Evolutionary conservation across 1,284 basidiomycete species (phyloP).

Genomic region (Phellopilus nigrolimitatus): DNA sequence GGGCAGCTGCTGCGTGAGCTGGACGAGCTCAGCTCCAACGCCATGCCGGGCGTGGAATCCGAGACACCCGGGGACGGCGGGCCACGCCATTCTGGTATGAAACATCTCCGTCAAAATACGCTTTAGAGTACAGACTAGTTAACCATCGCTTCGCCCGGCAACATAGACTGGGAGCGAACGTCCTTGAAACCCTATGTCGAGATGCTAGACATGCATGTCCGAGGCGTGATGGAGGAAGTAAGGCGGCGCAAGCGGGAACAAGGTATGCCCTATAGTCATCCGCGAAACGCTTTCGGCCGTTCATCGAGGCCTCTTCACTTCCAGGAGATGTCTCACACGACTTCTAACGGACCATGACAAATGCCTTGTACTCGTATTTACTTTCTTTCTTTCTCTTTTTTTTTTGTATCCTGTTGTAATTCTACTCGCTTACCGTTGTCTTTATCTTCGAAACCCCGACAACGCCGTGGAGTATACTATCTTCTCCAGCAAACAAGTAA

Average conservation of each 20-base stretch:
- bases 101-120: too few relatives aligned
- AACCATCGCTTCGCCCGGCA: conserved; percentile 19
- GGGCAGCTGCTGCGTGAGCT: conserved; percentile 80
- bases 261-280: conserved; percentile 29
- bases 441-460: not conserved
- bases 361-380: not conserved
- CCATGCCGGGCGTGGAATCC: conserved; percentile 25
- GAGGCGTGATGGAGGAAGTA: conserved; percentile 52
- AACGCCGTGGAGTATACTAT: not conserved
- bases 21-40: conserved; percentile 39
- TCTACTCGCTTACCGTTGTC: not conserved
- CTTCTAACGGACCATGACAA: not conserved
- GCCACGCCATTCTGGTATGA: conserved; percentile 52
- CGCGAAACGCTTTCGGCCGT: not conserved
- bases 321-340: not conserved
- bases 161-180: conserved; percentile 63
- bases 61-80: conserved; percentile 25
- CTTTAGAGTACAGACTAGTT: too few relatives aligned
- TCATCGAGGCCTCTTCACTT: not conserved
- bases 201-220: conserved; percentile 76
- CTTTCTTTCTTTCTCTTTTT: not conserved
- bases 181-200: conserved; percentile 87
- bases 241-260: conserved; percentile 46
- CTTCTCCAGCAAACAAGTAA: not conserved
- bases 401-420: not conserved